These are phyloP conservation scores for Fusarium succisae DNA, from an alignment of 2,329 filamentous ascomycete species.

Conservation along the genomic window DNA sequence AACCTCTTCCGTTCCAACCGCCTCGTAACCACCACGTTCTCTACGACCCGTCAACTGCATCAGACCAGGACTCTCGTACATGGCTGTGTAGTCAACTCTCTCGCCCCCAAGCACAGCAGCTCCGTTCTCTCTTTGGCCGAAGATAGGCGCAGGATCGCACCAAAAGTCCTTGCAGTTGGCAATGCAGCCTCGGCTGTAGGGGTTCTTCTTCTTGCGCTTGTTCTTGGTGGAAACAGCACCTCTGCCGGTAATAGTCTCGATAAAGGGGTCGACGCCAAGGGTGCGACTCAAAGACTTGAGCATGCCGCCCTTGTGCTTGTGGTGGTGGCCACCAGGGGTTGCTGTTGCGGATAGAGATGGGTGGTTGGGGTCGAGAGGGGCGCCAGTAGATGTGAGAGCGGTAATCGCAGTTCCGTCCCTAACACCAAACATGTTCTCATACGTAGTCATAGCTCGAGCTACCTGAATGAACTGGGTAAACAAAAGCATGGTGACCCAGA, in stretches of 20 bases:
- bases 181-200: slow-evolving; percentile 84
- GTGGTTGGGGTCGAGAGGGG: slow-evolving; percentile 73
- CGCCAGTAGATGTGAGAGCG: slow-evolving; percentile 81
- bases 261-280: slow-evolving; percentile 91
- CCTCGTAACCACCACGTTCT: slow-evolving; percentile 68
- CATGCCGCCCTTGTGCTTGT: slow-evolving; percentile 70
- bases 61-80: slow-evolving; percentile 85
- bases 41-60: slow-evolving; percentile 66
- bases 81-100: slow-evolving; percentile 82
- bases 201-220: slow-evolving; percentile 73
- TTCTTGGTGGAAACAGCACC: slow-evolving; percentile 70
- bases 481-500: slow-evolving; percentile 97
- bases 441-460: slow-evolving; percentile 91
- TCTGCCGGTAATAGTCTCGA: slow-evolving; percentile 88
- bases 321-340: slow-evolving; percentile 56
- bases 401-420: slow-evolving; percentile 69
- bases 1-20: slow-evolving; percentile 65
- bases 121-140: slow-evolving; percentile 78
- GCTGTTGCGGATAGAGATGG: slow-evolving; percentile 66
- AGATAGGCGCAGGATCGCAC: slow-evolving; percentile 87
- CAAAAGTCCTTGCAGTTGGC: slow-evolving; percentile 96
- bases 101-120: slow-evolving; percentile 80
- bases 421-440: slow-evolving; percentile 92
- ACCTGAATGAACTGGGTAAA: slow-evolving; percentile 95
- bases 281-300: slow-evolving; percentile 84